These are phyloP conservation scores for Tylopilus felleus DNA, from an alignment of 768 basidiomycete species.

Conservation along the genomic window DNA sequence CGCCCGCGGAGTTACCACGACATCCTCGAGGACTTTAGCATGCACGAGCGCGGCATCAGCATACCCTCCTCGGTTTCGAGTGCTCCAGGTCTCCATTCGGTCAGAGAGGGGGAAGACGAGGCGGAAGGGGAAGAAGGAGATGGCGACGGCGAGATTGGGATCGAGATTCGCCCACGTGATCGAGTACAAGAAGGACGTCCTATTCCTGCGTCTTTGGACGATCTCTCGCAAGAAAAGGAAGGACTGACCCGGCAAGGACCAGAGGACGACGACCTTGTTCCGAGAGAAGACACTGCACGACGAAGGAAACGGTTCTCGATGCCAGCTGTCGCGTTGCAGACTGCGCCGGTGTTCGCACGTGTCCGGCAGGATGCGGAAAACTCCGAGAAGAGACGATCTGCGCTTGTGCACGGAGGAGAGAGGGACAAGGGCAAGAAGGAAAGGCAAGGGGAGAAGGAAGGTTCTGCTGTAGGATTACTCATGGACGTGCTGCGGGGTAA, in stretches of 20 bases:
- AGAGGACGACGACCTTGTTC: conserved; percentile 11
- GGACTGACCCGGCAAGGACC: not conserved
- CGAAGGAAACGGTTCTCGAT: conserved; percentile 69
- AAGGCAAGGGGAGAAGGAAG: conserved; percentile 20
- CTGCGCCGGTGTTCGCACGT: conserved; percentile 64
- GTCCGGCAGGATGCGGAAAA: conserved; percentile 30
- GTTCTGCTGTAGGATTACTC: conserved; percentile 29
- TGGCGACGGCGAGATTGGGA: not conserved
- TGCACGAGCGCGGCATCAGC: conserved; percentile 31
- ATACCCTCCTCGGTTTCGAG: conserved; percentile 32
- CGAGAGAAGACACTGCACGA: conserved; percentile 59
- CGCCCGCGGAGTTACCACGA: conserved; percentile 65
- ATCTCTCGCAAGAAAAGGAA: conserved; percentile 5
- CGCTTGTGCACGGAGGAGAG: conserved; percentile 50
- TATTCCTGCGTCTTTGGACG: not conserved
- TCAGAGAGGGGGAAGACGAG: conserved; percentile 20
- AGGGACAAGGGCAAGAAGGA: conserved; percentile 21
- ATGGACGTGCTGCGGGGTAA: conserved; percentile 32
- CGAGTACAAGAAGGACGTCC: not conserved
- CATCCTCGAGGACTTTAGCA: conserved; percentile 60
- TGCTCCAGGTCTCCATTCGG: conserved; percentile 22
- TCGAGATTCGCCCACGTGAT: not conserved
- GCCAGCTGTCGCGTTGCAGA: conserved; percentile 74
- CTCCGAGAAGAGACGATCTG: conserved; percentile 46
- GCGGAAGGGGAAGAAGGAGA: not conserved